Conservation (phyloP, 2,329 filamentous ascomycete genomes). For the Colletotrichum viniferum region DNA sequence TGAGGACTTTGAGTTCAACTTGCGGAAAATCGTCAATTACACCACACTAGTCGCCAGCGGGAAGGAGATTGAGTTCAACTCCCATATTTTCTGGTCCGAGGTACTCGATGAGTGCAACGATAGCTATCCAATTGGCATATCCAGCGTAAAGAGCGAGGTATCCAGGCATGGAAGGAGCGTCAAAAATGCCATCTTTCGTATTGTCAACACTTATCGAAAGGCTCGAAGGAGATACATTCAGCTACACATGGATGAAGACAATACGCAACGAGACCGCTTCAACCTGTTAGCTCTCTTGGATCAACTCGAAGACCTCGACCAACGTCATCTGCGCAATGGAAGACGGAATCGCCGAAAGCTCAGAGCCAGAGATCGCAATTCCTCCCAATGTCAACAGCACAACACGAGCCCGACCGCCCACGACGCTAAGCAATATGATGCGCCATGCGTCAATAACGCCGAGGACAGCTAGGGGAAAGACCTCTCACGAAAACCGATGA, state of each 20-base stretch:
- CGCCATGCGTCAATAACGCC: too few relatives aligned
- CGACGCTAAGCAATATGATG: too few relatives aligned
- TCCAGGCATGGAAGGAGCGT: neutral
- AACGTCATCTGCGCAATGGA: neutral
- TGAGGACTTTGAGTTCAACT: neutral
- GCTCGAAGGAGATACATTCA: neutral
- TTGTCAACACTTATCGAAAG: neutral
- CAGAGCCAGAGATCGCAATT: too few relatives aligned
- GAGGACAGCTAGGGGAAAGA: too few relatives aligned
- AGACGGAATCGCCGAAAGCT: neutral
- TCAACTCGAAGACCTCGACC: neutral
- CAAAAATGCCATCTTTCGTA: neutral
- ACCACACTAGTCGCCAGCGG: neutral
- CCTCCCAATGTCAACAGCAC: too few relatives aligned
- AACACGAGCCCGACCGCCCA: too few relatives aligned
- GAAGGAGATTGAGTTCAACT: neutral
- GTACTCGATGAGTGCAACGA: neutral
- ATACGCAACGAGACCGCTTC: neutral
- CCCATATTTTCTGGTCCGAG: neutral
- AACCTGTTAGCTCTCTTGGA: neutral
- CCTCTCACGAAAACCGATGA: too few relatives aligned
- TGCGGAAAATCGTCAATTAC: neutral
- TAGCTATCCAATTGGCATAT: too few relatives aligned
- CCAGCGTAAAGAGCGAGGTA: too few relatives aligned
- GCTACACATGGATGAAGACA: neutral